Evolutionary conservation across 768 basidiomycete species (phyloP).

Genomic region (Nevesoporus exiguus): DNA sequence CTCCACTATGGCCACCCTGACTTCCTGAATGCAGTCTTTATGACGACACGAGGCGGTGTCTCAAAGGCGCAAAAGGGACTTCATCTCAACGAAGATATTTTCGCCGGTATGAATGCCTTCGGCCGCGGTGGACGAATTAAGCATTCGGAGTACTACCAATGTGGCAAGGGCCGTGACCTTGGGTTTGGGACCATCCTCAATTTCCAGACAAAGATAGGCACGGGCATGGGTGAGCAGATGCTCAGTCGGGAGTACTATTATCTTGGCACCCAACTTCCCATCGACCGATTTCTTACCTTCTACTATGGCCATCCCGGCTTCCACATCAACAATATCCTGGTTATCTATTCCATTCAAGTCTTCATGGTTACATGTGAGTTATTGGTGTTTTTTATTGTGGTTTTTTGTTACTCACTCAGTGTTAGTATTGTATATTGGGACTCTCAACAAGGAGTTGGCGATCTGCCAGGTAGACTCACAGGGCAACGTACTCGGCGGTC

Average conservation of each 20-base stretch:
- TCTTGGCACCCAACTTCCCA: slow-evolving; percentile 93
- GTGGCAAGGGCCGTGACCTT: slow-evolving; percentile 98
- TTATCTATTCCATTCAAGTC: slow-evolving; percentile 95
- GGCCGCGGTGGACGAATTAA: slow-evolving; percentile 98
- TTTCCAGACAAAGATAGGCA: slow-evolving; percentile 99
- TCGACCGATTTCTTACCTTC: slow-evolving; percentile 98
- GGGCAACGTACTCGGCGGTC: slow-evolving; percentile 76
- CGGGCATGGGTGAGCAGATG: slow-evolving; percentile 99
- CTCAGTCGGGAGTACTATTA: slow-evolving; percentile 99
- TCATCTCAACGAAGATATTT: slow-evolving; percentile 99
- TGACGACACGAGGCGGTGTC: slow-evolving; percentile 97
- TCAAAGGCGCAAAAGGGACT: slow-evolving; percentile 99
- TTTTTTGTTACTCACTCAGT: slow-evolving; percentile 9
- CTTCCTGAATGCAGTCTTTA: slow-evolving; percentile 97
- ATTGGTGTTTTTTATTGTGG: neutral
- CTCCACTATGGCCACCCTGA: slow-evolving; percentile 99
- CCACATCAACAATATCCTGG: slow-evolving; percentile 99
- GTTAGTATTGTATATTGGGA: slow-evolving; percentile 91
- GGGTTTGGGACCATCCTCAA: slow-evolving; percentile 99
- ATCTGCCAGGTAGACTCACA: slow-evolving; percentile 85
- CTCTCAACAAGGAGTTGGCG: slow-evolving; percentile 87
- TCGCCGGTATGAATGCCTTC: slow-evolving; percentile 98
- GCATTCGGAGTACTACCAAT: slow-evolving; percentile 99
- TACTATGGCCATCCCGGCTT: slow-evolving; percentile 99
- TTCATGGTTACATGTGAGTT: slow-evolving; percentile 92